These are phyloP conservation scores for Penicillium sp. DNA, from an alignment of 2,329 filamentous ascomycete species.

Conservation along the genomic window DNA sequence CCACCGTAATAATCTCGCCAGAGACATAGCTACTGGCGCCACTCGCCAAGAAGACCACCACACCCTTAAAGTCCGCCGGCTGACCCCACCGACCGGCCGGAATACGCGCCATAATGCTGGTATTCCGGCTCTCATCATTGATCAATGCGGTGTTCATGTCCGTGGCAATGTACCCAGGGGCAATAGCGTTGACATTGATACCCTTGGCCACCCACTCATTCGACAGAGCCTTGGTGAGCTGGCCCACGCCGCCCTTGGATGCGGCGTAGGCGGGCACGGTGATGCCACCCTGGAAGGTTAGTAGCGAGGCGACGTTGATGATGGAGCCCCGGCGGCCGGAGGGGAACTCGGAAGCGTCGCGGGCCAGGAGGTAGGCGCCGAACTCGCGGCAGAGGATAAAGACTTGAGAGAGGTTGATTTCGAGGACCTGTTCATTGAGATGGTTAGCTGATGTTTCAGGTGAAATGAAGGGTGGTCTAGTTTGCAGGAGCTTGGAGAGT, in stretches of 20 bases:
- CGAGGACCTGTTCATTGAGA: constrained; percentile 64
- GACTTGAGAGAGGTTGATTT: constrained; percentile 84
- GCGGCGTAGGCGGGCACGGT: constrained; percentile 65
- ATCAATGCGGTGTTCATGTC: constrained; percentile 91
- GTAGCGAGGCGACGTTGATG: constrained; percentile 82
- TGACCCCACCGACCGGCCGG: constrained; percentile 82
- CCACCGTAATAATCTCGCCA: constrained; percentile 81
- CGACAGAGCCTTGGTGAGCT: constrained; percentile 58
- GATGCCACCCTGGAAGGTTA: constrained; percentile 85
- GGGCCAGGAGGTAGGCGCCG: constrained; percentile 42
- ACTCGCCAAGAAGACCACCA: constrained; percentile 77
- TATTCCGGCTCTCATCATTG: constrained; percentile 70
- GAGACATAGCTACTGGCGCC: constrained; percentile 79
- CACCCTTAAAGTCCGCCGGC: constrained; percentile 88
- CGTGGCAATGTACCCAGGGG: constrained; percentile 55
- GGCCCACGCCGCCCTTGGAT: constrained; percentile 44
- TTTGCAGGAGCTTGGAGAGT: background rate
- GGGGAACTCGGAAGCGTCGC: constrained; percentile 37
- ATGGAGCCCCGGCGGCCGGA: constrained; percentile 56
- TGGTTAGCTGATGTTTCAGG: constrained; percentile 3
- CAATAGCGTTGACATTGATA: constrained; percentile 67
- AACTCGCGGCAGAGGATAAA: constrained; percentile 61
- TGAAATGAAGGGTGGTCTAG: background rate
- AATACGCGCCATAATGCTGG: constrained; percentile 78
- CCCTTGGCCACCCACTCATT: constrained; percentile 57